These are phyloP conservation scores for Agrocybe praecox DNA, from an alignment of 768 basidiomycete species.

Conservation along the genomic window DNA sequence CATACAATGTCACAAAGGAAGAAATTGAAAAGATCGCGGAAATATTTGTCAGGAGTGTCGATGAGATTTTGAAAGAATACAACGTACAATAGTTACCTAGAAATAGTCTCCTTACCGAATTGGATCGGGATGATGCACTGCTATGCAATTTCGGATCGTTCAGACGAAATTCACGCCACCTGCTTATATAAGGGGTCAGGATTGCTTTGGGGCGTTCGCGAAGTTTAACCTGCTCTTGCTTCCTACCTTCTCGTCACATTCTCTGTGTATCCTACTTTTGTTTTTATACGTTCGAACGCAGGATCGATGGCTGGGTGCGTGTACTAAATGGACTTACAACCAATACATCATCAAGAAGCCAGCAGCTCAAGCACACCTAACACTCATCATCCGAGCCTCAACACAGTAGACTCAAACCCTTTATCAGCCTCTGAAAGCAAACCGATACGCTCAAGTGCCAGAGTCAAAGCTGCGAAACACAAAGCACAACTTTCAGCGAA, in stretches of 20 bases:
- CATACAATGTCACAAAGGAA: slow-evolving; percentile 73
- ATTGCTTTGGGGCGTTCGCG: slow-evolving; percentile 36
- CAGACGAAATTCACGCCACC: slow-evolving; percentile 38
- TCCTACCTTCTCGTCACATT: slow-evolving; percentile 32
- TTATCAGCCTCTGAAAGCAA: slow-evolving; percentile 51
- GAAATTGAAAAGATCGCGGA: slow-evolving; percentile 72
- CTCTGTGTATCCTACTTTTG: slow-evolving; percentile 27
- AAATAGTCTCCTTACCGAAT: background rate
- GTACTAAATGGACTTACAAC: slow-evolving; percentile 92
- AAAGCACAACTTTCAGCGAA: slow-evolving; percentile 63
- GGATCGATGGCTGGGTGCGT: slow-evolving; percentile 87
- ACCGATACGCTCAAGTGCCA: slow-evolving; percentile 71
- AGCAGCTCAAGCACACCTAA: slow-evolving; percentile 62
- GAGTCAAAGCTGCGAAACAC: slow-evolving; percentile 75
- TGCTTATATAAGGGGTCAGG: slow-evolving; percentile 48
- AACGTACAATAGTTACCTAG: slow-evolving; percentile 17
- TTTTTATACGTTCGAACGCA: slow-evolving; percentile 38
- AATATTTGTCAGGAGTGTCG: slow-evolving; percentile 64
- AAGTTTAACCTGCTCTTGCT: slow-evolving; percentile 31
- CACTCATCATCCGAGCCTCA: slow-evolving; percentile 43
- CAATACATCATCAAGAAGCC: slow-evolving; percentile 70
- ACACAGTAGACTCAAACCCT: slow-evolving; percentile 36
- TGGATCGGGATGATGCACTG: background rate
- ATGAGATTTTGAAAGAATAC: slow-evolving; percentile 56
- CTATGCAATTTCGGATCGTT: slow-evolving; percentile 4